A percentile compares a stretch with the other conserved stretches of the same genome.
These are phyloP conservation scores for Neofusicoccum sp. DNA, from an alignment of 2,329 filamentous ascomycete genomes.

Conservation along the genomic window DNA sequence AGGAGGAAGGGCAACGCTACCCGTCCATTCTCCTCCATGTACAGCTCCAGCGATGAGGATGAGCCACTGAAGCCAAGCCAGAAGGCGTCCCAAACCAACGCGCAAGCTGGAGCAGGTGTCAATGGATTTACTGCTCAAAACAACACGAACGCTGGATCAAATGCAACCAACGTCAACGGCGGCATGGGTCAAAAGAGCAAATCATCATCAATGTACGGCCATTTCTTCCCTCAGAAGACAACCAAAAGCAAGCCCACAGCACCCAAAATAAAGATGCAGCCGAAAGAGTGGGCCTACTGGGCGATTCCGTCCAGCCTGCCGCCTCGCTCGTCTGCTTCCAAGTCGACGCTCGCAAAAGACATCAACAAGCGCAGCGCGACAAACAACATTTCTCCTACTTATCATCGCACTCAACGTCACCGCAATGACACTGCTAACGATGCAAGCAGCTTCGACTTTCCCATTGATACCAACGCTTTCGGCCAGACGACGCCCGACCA, in stretches of 20 bases:
- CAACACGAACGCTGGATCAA: background rate
- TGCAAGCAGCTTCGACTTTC: slow-evolving; percentile 19
- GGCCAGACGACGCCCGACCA: slow-evolving; percentile 21
- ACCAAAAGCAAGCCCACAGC: background rate
- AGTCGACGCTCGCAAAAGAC: background rate
- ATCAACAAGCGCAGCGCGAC: slow-evolving; percentile 5
- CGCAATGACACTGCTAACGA: slow-evolving; percentile 4
- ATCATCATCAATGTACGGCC: slow-evolving; percentile 19
- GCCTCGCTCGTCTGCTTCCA: background rate
- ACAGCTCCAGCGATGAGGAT: slow-evolving; percentile 17
- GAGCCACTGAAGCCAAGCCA: background rate
- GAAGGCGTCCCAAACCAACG: background rate
- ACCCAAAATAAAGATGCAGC: background rate
- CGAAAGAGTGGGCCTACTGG: slow-evolving; percentile 18
- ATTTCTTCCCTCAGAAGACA: background rate
- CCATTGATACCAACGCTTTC: slow-evolving; percentile 20
- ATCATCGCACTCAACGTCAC: background rate
- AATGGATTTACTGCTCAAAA: background rate
- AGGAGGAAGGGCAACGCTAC: slow-evolving; percentile 18
- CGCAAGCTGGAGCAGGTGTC: background rate
- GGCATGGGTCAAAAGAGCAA: slow-evolving; percentile 12
- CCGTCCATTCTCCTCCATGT: slow-evolving; percentile 16
- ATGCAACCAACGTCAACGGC: background rate
- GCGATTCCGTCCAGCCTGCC: slow-evolving; percentile 20
- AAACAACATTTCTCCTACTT: background rate